Evolutionary conservation across 345 rosid genomes (phyloP), one percentile per base, ranked within the genome.

Genomic region (Fremontodendron californicum): DNA sequence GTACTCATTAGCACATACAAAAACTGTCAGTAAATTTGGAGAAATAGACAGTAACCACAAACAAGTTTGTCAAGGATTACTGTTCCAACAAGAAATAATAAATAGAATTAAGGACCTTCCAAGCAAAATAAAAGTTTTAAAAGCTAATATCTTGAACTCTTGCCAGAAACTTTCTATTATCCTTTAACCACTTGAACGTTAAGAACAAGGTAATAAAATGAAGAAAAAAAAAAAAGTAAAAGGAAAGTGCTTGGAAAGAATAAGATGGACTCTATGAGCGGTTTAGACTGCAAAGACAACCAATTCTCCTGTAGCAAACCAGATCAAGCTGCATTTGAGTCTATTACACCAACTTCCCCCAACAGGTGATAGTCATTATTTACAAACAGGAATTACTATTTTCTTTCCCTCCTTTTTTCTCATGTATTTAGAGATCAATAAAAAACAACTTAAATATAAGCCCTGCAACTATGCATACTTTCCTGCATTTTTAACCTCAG

Each of bases 1-100:
- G 27, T 2, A 25, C n/a, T 49, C 25, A 70, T 18, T 18, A 48
- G 57, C 39, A 13, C 3, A 6, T 25, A 11, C 57, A 70, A 2
- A 11, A 6, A 31, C 60, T 29, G 40, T 21, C 58, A 70, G 37
- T 70, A 49, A 46, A 48, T 18, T 70, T 27, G 7, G 25, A 29
- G 19, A 48, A 18, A 48, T 21, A 31, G 40, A 70, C 37, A 43
- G 73, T 31, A 71, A 68, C 39, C 37, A 68, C 73, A 68, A 68
- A 45, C n/a, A n/a, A n/a, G n/a, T n/a, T n/a, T n/a, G n/a, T n/a
- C n/a, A n/a, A n/a, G n/a, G n/a, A 15, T 45, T 69, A 45, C 55
- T 25, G 2, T 31, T 27, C 21, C n/a, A 70, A 70, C 45, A 71
- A 48, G 74, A 29, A 43, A 42, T 11, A 21, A 45, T 69, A 16